These are phyloP conservation scores for Leccinum rimulosum DNA, from an alignment of 768 basidiomycete species.

Conservation along the genomic window DNA sequence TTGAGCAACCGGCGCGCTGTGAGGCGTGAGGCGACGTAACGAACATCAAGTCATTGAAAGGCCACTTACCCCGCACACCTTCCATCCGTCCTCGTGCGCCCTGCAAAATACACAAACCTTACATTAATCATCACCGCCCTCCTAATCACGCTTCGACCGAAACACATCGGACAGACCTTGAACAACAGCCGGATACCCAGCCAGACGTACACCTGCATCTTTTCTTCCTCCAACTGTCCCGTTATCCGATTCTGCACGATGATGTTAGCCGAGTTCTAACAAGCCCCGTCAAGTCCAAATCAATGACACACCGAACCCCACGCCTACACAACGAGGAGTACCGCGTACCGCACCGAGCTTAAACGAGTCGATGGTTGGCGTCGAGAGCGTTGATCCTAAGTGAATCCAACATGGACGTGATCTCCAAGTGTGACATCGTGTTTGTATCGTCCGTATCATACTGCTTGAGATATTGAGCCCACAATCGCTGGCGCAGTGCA, in stretches of 20 bases:
- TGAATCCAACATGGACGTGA: slow-evolving; percentile 95
- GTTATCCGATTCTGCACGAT: slow-evolving; percentile 93
- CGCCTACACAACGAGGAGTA: not conserved
- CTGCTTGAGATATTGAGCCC: slow-evolving; percentile 83
- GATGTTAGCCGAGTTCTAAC: slow-evolving; percentile 93
- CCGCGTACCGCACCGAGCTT: slow-evolving; percentile 76
- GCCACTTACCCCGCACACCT: slow-evolving; percentile 67
- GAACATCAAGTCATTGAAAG: not conserved
- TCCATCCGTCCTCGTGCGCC: slow-evolving; percentile 89
- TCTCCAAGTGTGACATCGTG: slow-evolving; percentile 75
- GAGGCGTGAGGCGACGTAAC: slow-evolving; percentile 30
- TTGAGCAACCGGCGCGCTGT: slow-evolving; percentile 66
- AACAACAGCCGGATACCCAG: slow-evolving; percentile 91
- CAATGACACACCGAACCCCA: not conserved
- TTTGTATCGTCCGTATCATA: slow-evolving; percentile 87
- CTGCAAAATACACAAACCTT: slow-evolving; percentile 29
- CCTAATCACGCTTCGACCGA: not conserved
- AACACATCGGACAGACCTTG: slow-evolving; percentile 45
- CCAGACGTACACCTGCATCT: slow-evolving; percentile 94
- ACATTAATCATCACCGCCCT: not conserved
- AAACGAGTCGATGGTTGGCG: slow-evolving; percentile 75
- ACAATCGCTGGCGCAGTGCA: slow-evolving; percentile 85
- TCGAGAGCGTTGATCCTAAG: slow-evolving; percentile 89
- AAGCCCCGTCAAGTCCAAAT: slow-evolving; percentile 1
- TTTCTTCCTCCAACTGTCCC: slow-evolving; percentile 93